Conservation (phyloP, 139 green algal species). For the Chlorella sorokiniana region DNA sequence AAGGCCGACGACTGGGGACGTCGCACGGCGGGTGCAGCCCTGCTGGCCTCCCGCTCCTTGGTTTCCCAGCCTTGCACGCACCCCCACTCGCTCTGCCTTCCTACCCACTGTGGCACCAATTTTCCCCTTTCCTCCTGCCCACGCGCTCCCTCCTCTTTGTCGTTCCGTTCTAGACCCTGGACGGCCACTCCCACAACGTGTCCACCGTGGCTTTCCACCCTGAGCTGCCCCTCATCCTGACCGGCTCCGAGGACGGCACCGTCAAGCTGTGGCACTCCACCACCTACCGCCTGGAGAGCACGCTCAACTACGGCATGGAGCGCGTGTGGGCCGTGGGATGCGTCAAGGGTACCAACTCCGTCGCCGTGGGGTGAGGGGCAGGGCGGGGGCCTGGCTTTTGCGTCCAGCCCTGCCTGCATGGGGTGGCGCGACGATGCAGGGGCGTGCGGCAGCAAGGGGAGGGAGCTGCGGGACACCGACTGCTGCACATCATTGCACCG, state of each 20-base stretch:
- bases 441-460: no score
- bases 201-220: conserved; percentile 95
- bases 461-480: no score
- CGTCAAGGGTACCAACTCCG: conserved; percentile 85
- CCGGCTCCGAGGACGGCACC: conserved; percentile 94
- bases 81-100: neutral
- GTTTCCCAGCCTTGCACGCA: neutral
- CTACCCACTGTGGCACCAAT: no score
- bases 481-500: no score
- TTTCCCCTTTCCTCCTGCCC: neutral
- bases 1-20: no score
- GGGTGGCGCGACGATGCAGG: no score
- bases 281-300: conserved; percentile 94
- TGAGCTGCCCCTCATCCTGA: conserved; percentile 97
- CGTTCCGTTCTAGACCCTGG: conserved; percentile 4
- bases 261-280: conserved; percentile 97
- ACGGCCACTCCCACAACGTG: conserved; percentile 86
- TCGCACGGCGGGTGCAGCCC: no score
- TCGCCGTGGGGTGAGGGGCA: conserved; percentile 32
- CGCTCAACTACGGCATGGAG: conserved; percentile 97
- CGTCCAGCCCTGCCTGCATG: neutral
- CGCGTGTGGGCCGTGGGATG: conserved; percentile 91
- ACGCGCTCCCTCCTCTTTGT: neutral
- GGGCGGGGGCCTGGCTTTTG: neutral
- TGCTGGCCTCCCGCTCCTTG: neutral